Conservation (phyloP, 257 asterid species). For the Handroanthus guayacan region DNA sequence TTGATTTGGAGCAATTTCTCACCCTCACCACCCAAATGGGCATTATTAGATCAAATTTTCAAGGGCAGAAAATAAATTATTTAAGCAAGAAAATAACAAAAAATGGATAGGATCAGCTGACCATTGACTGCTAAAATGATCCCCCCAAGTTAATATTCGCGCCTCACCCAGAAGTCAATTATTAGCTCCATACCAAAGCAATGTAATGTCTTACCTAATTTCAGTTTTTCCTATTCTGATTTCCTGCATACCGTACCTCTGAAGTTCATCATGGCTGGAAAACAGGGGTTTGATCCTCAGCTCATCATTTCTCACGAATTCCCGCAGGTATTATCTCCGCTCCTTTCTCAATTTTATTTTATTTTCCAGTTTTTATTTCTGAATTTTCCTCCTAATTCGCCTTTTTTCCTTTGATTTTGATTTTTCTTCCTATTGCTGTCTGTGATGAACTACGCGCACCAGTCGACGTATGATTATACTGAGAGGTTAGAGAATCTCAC, state of each 20-base stretch:
- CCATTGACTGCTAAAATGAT: too few relatives aligned
- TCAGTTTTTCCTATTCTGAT: neutral
- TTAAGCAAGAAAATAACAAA: too few relatives aligned
- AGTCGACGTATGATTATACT: constrained; percentile 63
- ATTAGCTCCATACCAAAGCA: neutral
- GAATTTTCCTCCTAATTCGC: constrained; percentile 1
- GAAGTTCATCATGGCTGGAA: constrained; percentile 57
- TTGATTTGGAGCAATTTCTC: too few relatives aligned
- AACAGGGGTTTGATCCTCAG: constrained; percentile 64
- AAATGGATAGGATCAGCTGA: too few relatives aligned
- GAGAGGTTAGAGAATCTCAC: constrained; percentile 58
- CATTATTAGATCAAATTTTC: too few relatives aligned
- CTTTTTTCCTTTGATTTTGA: neutral
- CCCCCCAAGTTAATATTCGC: too few relatives aligned
- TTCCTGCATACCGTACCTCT: constrained; percentile 14
- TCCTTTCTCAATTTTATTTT: neutral
- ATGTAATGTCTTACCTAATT: neutral
- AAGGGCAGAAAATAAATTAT: too few relatives aligned
- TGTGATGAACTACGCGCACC: constrained; percentile 39
- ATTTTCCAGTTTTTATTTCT: neutral
- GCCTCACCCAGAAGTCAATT: neutral
- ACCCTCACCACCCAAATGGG: too few relatives aligned
- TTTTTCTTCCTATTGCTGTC: neutral
- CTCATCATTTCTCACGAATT: constrained; percentile 64
- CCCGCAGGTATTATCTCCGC: constrained; percentile 50